Conservation (phyloP, 2,329 filamentous ascomycete genomes). For the Aureobasidium sp. region DNA sequence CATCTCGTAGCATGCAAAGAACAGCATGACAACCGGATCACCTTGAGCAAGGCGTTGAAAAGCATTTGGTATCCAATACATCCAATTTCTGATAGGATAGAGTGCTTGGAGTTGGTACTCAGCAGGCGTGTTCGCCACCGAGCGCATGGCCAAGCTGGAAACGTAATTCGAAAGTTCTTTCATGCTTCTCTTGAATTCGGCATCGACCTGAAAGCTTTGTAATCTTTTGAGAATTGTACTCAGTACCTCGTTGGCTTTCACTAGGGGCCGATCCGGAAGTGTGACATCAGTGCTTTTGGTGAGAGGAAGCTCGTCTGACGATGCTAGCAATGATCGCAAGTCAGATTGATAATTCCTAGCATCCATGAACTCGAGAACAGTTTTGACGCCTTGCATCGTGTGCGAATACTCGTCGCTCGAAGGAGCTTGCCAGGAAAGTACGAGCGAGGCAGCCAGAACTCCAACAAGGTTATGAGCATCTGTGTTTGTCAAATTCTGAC, state of each 20-base stretch:
- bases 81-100: background rate
- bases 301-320: background rate
- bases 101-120: background rate
- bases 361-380: background rate
- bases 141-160: background rate
- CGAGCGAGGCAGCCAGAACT: background rate
- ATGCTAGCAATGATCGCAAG: background rate
- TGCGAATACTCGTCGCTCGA: background rate
- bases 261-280: background rate
- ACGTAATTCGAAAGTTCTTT: conserved; percentile 3
- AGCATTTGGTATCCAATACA: background rate
- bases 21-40: background rate
- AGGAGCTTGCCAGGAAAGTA: conserved; percentile 8
- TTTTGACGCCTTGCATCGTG: conserved; percentile 3
- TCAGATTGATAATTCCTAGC: background rate
- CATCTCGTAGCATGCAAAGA: conserved; percentile 2
- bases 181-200: background rate
- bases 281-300: background rate
- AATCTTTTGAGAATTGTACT: background rate
- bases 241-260: background rate
- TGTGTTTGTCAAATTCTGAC: background rate
- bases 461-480: background rate
- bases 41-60: background rate
- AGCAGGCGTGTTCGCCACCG: background rate
- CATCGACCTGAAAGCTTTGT: background rate